phyloP scores from a whole-genome alignment of 1,284 basidiomycete genomes.

The Apiotrichum veenhuisii region DNA sequence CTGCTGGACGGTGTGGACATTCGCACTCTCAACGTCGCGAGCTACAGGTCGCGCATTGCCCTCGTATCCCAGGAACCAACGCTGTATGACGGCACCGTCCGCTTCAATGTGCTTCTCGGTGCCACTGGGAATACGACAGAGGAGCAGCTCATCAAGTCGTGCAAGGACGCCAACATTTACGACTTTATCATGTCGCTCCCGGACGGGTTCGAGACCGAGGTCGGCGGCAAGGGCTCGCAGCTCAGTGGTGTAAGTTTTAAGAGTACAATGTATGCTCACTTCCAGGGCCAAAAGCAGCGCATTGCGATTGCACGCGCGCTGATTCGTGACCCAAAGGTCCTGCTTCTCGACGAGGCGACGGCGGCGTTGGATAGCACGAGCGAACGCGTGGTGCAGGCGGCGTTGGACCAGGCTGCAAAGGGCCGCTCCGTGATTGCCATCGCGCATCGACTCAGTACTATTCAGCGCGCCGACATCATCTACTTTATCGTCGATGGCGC shows the following conservation, averaged over 20 bases:
- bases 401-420: constrained; percentile 83
- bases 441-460: constrained; percentile 87
- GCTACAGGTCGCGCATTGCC: constrained; percentile 77
- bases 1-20: constrained; percentile 74
- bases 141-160: constrained; percentile 77
- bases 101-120: constrained; percentile 84
- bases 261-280: no score
- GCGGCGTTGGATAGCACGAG: constrained; percentile 89
- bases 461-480: constrained; percentile 89
- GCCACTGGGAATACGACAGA: constrained; percentile 82
- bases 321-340: constrained; percentile 86
- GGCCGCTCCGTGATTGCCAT: constrained; percentile 90
- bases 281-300: constrained; percentile 59
- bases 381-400: constrained; percentile 90
- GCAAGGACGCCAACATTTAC: constrained; percentile 76
- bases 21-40: constrained; percentile 71
- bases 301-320: constrained; percentile 95
- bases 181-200: constrained; percentile 87
- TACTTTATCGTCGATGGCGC: constrained; percentile 87
- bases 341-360: constrained; percentile 87
- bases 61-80: constrained; percentile 93
- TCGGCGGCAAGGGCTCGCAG: constrained; percentile 90
- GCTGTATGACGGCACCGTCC: constrained; percentile 79
- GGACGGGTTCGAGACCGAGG: constrained; percentile 84
- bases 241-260: constrained; percentile 60